Base-by-base conservation (phyloP, 306 rosid genomes). In the Oxytropis ochrocephala region DNA sequence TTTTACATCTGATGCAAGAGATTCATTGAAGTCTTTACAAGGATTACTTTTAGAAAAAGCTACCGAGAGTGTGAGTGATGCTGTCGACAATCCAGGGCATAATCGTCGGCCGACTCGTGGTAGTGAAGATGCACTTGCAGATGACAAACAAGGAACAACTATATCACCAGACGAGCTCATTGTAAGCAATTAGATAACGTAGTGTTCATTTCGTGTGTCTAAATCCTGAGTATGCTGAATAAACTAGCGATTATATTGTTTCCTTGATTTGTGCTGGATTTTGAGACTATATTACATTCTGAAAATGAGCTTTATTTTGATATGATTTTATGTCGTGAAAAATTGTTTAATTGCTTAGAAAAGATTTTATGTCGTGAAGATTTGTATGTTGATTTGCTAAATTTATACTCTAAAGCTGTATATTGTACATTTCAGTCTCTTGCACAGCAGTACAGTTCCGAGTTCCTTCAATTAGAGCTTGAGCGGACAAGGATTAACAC, bases 401-500 rank as follows among this genome's bases (percentile, higher is more conserved):
- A 6, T 50, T 72, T 39, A 48, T 13, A 5, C 19, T 33, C 81
- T 76, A 41, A 67, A 47, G 69, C 50, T 70, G 63, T 69, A 64
- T 55, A 55, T 72, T 79, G 57, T 54, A 18, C 64, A 67, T 53
- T 68, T 54, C 87, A 95, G 99, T 89, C 87, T 67, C 86, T 91
- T 61, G 96, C 99, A 7, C 99, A 95, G 84, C 97, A 91, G 74
- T 91, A 63, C 75, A 85, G 96, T 83, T 83, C 96, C 0, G 99
- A 95, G 75, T 82, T 95, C 36, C 95, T 95, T 70, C 91, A 89
- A 77, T 78, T 76, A 63, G 99, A 95, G 76, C 92, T 95, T 5
- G 99, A 91, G 84, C 83, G 97, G 77, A 95, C 99, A 33, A 96
- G 94, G 27, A 89, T 95, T 74, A 95, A 95, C 83, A 89, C 97